These are phyloP conservation scores for Thecaphora frezii DNA, from an alignment of 1,284 basidiomycete species.

Conservation along the genomic window DNA sequence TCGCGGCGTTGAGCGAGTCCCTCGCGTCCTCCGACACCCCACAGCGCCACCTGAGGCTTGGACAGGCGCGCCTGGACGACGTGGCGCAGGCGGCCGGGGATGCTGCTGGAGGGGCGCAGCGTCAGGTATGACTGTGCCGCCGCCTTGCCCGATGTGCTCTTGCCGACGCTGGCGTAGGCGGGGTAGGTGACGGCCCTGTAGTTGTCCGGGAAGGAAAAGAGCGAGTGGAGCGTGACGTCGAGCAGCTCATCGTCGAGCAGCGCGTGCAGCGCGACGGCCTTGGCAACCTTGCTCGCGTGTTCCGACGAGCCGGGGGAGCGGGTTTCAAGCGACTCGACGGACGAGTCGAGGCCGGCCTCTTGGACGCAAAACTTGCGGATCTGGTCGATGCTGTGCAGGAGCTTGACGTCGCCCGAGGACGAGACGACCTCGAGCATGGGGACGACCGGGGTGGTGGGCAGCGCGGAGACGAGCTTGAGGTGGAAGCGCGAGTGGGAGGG, in stretches of 20 bases:
- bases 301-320: background rate
- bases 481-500: background rate
- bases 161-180: slow-evolving; percentile 19
- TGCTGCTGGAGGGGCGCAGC: slow-evolving; percentile 20
- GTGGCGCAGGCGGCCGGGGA: slow-evolving; percentile 41
- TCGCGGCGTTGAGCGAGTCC: slow-evolving; percentile 18
- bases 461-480: slow-evolving; percentile 25
- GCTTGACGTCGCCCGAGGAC: slow-evolving; percentile 4
- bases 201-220: slow-evolving; percentile 45
- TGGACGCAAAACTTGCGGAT: slow-evolving; percentile 21
- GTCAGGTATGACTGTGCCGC: background rate
- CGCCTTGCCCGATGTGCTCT: background rate
- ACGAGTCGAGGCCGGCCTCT: slow-evolving; percentile 18
- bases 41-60: slow-evolving; percentile 16
- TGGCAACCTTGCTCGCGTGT: slow-evolving; percentile 7
- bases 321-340: background rate
- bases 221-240: slow-evolving; percentile 41
- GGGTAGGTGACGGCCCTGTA: slow-evolving; percentile 36
- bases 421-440: slow-evolving; percentile 32
- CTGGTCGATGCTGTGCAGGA: slow-evolving; percentile 21
- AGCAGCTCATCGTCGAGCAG: slow-evolving; percentile 39
- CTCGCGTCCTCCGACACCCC: slow-evolving; percentile 41
- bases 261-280: slow-evolving; percentile 27
- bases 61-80: slow-evolving; percentile 38
- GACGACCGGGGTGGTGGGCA: slow-evolving; percentile 26